phyloP scores from a whole-genome alignment of 805 yeast genomes.

The Candida orba region DNA sequence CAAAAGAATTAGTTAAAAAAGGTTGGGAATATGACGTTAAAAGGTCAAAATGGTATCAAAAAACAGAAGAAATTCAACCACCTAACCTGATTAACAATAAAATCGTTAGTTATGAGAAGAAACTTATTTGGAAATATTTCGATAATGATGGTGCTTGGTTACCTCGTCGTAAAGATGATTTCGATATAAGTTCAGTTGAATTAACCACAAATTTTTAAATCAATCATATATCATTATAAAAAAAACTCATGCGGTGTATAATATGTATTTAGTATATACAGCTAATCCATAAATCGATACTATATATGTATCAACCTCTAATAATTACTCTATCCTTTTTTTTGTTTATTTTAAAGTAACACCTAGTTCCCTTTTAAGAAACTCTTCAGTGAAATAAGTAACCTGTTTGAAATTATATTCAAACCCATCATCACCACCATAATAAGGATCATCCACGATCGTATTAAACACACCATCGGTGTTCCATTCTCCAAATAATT shows the following conservation, averaged over 20 bases:
- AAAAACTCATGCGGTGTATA: not conserved
- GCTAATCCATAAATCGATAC: not conserved
- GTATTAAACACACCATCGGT: constrained; percentile 40
- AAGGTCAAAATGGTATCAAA: constrained; percentile 74
- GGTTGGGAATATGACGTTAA: constrained; percentile 80
- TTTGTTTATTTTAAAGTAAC: not conserved
- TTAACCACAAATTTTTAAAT: constrained; percentile 8
- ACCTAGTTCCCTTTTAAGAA: constrained; percentile 43
- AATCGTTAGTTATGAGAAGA: constrained; percentile 34
- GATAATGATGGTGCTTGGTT: constrained; percentile 72
- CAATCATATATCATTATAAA: not conserved
- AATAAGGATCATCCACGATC: constrained; percentile 86
- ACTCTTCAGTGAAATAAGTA: constrained; percentile 64
- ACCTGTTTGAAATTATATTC: constrained; percentile 73
- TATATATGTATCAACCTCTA: not conserved
- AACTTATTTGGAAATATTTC: constrained; percentile 65
- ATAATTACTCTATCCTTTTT: not conserved
- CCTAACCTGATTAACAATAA: constrained; percentile 20
- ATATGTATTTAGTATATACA: not conserved
- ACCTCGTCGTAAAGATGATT: constrained; percentile 52
- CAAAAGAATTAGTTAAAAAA: constrained; percentile 67
- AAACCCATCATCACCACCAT: constrained; percentile 81
- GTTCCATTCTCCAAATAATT: constrained; percentile 78
- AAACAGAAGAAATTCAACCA: constrained; percentile 39
- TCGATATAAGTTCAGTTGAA: constrained; percentile 30